Evolutionary conservation across 768 basidiomycete species (phyloP).

Genomic region (Podaxis sp.): DNA sequence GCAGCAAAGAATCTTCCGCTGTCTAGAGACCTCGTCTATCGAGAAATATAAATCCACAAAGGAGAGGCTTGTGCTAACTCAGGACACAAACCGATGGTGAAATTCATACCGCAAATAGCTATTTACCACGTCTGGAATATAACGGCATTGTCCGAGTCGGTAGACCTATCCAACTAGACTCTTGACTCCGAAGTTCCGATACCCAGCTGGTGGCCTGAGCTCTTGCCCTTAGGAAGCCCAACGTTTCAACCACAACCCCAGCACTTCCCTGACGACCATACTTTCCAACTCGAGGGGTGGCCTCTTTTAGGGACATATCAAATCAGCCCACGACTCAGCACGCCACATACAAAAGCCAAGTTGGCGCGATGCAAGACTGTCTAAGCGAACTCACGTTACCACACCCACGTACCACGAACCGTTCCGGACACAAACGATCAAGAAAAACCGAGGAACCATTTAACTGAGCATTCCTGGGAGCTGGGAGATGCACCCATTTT

Average conservation of each 20-base stretch:
- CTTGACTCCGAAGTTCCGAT: background rate
- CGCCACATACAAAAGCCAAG: background rate
- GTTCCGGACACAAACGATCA: background rate
- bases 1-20: background rate
- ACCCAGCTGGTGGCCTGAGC: background rate
- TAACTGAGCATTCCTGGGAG: background rate
- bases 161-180: background rate
- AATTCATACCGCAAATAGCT: background rate
- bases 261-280: background rate
- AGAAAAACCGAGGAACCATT: background rate
- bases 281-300: background rate
- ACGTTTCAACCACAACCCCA: background rate
- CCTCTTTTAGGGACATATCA: background rate
- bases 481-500: conserved; percentile 1
- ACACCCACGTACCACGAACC: background rate
- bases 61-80: background rate
- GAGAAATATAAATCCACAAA: background rate
- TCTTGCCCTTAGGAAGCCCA: background rate
- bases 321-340: background rate
- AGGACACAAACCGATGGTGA: background rate
- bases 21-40: background rate
- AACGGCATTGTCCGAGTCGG: background rate
- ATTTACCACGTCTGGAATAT: background rate
- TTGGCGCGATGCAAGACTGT: background rate
- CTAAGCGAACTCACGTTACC: background rate